Evolutionary conservation across 2,329 filamentous ascomycete species (phyloP), one percentile per base, ranked within the genome.

Genomic region (Curvularia lunata): DNA sequence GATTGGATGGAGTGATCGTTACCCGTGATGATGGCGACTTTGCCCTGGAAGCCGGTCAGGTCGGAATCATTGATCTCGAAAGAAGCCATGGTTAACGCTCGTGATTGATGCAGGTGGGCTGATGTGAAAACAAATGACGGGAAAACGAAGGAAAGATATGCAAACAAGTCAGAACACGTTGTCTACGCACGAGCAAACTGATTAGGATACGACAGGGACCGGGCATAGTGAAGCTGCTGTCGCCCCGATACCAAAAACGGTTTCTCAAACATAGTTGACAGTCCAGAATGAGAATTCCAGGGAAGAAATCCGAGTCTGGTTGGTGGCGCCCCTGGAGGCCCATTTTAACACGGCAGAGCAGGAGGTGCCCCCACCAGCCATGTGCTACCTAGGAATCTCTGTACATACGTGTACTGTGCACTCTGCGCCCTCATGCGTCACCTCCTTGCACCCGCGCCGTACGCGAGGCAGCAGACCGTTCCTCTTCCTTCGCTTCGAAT

Each of bases 21-120:
- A 69, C 66, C 66, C 46, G 66, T 69, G 37, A 69, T 50, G 18
- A 69, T 55, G 10, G 56, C 64, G 34, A 69, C 58, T 40, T 69
- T 69, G 54, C 65, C 63, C 49, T 65, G 54, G 19, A 66, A 56
- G 30, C 61, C 56, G 10, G 60, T 54, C 2, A 69, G 62, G 43
- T 69, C 64, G 45, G 56, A 50, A 23, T 69, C 63, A 19, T 61
- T 60, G 48, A 69, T 65, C 21, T 68, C 62, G 41, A 69, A 66
- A 37, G 64, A 62, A 40, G 65, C 16, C 66, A 68, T 67, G 38
- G 40, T 59, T 48, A 12, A 18, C 18, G 42, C 46, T 47, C 27
- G 43, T n/a, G n/a, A 38, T 18, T 54, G 49, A 21, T 28, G 49
- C 30, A 34, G 43, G 45, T 46, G 19, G 18, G 48, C n/a, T 25